Evolutionary conservation across 75 land plant species (phyloP).

Genomic region (Cupressus sempervirens): DNA sequence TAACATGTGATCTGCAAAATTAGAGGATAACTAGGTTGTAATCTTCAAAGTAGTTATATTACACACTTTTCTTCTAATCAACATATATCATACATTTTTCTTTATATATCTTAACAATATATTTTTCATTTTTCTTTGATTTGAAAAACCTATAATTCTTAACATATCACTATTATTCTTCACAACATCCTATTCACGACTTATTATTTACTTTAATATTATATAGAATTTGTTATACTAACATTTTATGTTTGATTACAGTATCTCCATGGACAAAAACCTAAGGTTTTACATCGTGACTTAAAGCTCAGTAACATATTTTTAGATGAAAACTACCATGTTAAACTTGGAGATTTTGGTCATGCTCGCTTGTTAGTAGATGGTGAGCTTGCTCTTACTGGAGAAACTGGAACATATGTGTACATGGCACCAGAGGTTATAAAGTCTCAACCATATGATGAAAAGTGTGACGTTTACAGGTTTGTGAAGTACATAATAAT

Average conservation of each 20-base stretch:
- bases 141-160: neutral
- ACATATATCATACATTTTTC: too few species aligned
- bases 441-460: slow-evolving; percentile 33
- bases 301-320: slow-evolving; percentile 64
- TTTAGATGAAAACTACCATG: slow-evolving; percentile 34
- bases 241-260: slow-evolving; percentile 1
- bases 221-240: neutral
- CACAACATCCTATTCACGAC: too few species aligned
- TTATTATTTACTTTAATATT: neutral
- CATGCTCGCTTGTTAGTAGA: slow-evolving; percentile 34
- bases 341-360: slow-evolving; percentile 52
- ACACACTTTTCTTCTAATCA: too few species aligned
- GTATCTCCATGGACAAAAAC: slow-evolving; percentile 51
- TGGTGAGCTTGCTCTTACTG: slow-evolving; percentile 39
- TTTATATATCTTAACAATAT: neutral
- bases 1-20: too few species aligned
- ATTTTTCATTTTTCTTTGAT: neutral
- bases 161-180: too few species aligned
- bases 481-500: slow-evolving; percentile 7
- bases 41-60: too few species aligned
- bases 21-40: too few species aligned
- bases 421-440: slow-evolving; percentile 67
- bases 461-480: slow-evolving; percentile 58
- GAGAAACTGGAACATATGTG: slow-evolving; percentile 54
- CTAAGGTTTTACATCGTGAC: slow-evolving; percentile 55